phyloP scores from a whole-genome alignment of 1,284 basidiomycete genomes.

The Tylopilus orsonianus region DNA sequence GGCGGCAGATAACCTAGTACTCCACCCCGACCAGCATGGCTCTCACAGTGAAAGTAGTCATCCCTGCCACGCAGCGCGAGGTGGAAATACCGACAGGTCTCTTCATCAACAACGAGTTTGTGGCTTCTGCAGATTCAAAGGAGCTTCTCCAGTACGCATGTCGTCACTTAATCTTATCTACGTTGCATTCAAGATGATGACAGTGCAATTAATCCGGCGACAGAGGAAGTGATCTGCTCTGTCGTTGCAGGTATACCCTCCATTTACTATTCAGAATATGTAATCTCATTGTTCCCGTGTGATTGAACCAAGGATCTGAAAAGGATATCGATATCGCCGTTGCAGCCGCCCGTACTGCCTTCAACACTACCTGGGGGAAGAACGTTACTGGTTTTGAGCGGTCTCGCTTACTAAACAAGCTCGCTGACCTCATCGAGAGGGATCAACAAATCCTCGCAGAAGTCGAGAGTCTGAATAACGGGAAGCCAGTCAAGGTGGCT shows the following conservation, averaged over 20 bases:
- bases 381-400: slow-evolving; percentile 83
- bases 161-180: slow-evolving; percentile 8
- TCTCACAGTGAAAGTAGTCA: slow-evolving; percentile 35
- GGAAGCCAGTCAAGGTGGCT: slow-evolving; percentile 81
- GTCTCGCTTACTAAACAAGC: slow-evolving; percentile 75
- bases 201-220: slow-evolving; percentile 72
- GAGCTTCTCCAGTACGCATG: slow-evolving; percentile 55
- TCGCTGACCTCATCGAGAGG: slow-evolving; percentile 91
- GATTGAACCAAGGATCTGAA: slow-evolving; percentile 49
- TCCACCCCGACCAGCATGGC: slow-evolving; percentile 50
- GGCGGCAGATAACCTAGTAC: too few relatives aligned
- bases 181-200: slow-evolving; percentile 12
- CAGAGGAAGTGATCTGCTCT: slow-evolving; percentile 67
- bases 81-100: slow-evolving; percentile 76
- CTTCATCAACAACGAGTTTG: slow-evolving; percentile 90
- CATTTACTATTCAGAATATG: neutral
- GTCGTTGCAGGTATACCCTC: slow-evolving; percentile 59
- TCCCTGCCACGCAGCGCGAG: slow-evolving; percentile 47
- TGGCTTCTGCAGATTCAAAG: slow-evolving; percentile 61
- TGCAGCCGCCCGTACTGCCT: slow-evolving; percentile 79
- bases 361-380: slow-evolving; percentile 88
- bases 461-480: slow-evolving; percentile 80
- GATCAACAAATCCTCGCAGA: slow-evolving; percentile 77
- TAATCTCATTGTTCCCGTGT: slow-evolving; percentile 25
- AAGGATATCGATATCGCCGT: slow-evolving; percentile 86